Evolutionary conservation across 257 asterid genomes (phyloP).

Genomic region (Eucommia ulmoides): DNA sequence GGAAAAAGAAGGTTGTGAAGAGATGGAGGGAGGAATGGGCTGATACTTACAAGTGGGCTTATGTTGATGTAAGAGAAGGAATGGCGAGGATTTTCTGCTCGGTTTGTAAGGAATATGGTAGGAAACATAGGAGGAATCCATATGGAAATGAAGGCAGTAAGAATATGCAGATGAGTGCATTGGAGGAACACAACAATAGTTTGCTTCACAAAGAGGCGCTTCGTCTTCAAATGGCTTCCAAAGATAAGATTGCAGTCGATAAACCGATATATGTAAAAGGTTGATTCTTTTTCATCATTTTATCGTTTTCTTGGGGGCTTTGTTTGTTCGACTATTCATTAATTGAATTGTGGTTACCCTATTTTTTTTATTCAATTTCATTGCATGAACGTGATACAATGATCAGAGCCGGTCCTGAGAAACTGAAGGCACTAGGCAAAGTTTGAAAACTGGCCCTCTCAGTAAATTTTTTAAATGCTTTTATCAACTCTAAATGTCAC

Average conservation of each 20-base stretch:
- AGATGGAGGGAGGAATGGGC: constrained; percentile 99
- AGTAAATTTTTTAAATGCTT: too few relatives aligned
- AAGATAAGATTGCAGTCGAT: constrained; percentile 74
- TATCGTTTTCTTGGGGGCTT: constrained; percentile 1
- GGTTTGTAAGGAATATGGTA: constrained; percentile 91
- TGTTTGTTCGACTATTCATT: too few relatives aligned
- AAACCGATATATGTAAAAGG: constrained; percentile 93
- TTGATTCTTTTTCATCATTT: constrained; percentile 17
- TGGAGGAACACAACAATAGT: constrained; percentile 97
- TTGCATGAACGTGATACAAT: too few relatives aligned
- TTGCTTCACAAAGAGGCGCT: constrained; percentile 99
- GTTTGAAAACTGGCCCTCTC: too few relatives aligned
- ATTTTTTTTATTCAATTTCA: too few relatives aligned
- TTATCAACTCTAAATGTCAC: too few relatives aligned
- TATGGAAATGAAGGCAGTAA: constrained; percentile 99
- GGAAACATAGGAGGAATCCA: constrained; percentile 97
- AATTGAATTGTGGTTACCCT: too few relatives aligned
- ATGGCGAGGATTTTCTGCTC: constrained; percentile 97
- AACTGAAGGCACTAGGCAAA: too few relatives aligned
- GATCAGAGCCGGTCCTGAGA: too few relatives aligned
- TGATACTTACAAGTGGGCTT: constrained; percentile 99
- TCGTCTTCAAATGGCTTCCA: constrained; percentile 91
- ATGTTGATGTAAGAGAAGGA: constrained; percentile 86
- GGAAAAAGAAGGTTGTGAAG: constrained; percentile 95
- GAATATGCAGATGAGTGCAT: constrained; percentile 99